Conservation (phyloP, 495 filamentous ascomycete species). For the Neurospora sp. region DNA sequence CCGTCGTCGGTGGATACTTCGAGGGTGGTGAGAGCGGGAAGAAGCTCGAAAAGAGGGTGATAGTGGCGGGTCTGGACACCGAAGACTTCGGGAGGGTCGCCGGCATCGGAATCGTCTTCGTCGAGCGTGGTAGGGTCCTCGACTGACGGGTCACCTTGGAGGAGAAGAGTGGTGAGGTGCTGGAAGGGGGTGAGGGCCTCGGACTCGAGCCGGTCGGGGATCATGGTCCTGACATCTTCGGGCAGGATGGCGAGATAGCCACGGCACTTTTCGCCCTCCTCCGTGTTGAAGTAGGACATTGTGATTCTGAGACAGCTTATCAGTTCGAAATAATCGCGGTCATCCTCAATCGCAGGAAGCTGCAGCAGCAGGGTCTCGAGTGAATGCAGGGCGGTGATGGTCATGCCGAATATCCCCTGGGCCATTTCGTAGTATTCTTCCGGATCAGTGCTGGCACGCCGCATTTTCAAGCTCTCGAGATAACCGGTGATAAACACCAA, state of each 20-base stretch:
- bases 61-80: conserved; percentile 16
- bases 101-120: conserved; percentile 14
- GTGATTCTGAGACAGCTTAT: neutral
- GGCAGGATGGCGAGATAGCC: neutral
- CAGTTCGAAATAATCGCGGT: conserved; percentile 13
- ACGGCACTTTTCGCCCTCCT: neutral
- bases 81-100: conserved; percentile 11
- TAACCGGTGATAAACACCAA: neutral
- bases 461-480: neutral
- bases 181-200: conserved; percentile 1
- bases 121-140: conserved; percentile 12
- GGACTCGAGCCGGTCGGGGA: neutral
- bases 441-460: neutral
- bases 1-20: conserved; percentile 24
- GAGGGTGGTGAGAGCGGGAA: conserved; percentile 19
- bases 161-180: conserved; percentile 6
- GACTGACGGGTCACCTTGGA: conserved; percentile 12
- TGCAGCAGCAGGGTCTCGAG: conserved; percentile 21
- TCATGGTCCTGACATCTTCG: neutral
- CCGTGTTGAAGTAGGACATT: conserved; percentile 5
- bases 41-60: conserved; percentile 4
- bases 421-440: conserved; percentile 12
- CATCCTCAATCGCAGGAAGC: conserved; percentile 19
- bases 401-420: conserved; percentile 14
- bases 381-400: conserved; percentile 11